These are phyloP conservation scores for Bolboschoenoplectus hybrid DNA, from an alignment of 202 grass and related monocot genomes.

Conservation along the genomic window DNA sequence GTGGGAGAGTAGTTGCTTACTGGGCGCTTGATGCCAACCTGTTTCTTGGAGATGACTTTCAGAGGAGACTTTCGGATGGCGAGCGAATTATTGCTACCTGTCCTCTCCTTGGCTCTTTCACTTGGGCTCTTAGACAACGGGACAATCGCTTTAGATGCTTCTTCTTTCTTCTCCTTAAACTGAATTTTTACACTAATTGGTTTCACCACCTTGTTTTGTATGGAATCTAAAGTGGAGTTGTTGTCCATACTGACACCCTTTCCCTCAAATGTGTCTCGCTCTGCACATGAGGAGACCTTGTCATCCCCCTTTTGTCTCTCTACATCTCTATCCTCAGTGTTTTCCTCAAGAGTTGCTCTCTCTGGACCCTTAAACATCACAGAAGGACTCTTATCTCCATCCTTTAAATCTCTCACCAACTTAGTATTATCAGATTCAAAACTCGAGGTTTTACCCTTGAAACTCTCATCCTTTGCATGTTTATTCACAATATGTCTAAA, in stretches of 20 bases:
- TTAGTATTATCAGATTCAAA: not conserved
- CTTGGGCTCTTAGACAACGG: not conserved
- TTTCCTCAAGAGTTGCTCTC: constrained; percentile 5
- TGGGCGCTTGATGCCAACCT: not conserved
- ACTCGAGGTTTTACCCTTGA: not conserved
- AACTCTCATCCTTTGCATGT: not conserved
- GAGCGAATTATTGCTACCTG: not conserved
- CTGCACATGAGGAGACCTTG: constrained; percentile 4
- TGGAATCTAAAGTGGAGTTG: not conserved
- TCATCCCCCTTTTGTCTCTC: constrained; percentile 29
- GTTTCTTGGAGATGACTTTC: constrained; percentile 12
- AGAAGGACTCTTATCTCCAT: constrained; percentile 16
- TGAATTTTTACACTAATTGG: constrained; percentile 14
- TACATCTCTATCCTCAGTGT: constrained; percentile 19
- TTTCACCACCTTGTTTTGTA: constrained; percentile 26
- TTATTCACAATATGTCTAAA: constrained; percentile 23
- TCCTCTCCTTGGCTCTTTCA: not conserved
- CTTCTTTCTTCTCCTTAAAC: not conserved
- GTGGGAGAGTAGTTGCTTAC: not conserved
- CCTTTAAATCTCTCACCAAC: constrained; percentile 32
- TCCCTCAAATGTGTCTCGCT: constrained; percentile 33
- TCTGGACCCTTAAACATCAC: constrained; percentile 3
- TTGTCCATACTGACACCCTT: constrained; percentile 20
- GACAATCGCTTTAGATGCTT: not conserved
- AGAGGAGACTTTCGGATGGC: not conserved